phyloP scores from a whole-genome alignment of 805 yeast genomes.

The Cyberlindnera saturnus region DNA sequence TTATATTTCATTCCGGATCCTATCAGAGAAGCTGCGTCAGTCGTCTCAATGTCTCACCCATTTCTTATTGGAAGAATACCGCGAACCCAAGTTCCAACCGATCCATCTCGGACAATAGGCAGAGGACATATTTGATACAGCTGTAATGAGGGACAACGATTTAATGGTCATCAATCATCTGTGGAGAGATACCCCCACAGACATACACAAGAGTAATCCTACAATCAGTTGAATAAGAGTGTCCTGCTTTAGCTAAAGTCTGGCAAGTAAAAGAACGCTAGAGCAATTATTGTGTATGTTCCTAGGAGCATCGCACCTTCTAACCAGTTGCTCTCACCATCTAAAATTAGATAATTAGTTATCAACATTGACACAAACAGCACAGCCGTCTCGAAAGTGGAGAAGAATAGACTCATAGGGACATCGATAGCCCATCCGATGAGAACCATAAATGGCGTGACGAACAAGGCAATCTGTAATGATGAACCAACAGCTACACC shows the following conservation, averaged over 20 bases:
- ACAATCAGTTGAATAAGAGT: neutral
- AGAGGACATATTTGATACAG: no score
- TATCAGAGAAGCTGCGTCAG: no score
- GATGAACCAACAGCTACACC: constrained; percentile 97
- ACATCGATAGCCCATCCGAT: constrained; percentile 89
- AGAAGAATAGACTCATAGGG: constrained; percentile 89
- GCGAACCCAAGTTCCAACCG: no score
- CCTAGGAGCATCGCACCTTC: constrained; percentile 92
- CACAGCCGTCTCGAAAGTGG: constrained; percentile 90
- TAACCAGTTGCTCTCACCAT: constrained; percentile 95
- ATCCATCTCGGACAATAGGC: no score
- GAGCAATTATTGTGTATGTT: constrained; percentile 79
- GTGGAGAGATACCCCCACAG: no score
- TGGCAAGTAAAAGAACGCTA: constrained; percentile 89
- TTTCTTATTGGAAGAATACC: no score
- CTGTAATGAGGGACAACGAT: no score
- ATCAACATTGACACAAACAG: constrained; percentile 85
- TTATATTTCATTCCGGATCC: no score
- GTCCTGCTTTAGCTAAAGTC: constrained; percentile 28
- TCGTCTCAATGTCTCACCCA: no score
- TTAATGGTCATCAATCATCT: no score
- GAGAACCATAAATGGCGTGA: constrained; percentile 91
- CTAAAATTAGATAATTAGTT: constrained; percentile 79
- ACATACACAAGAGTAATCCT: no score
- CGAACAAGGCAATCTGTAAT: constrained; percentile 89